Evolutionary conservation across 129 eudicot species (phyloP).

Genomic region (Tagetes erecta): DNA sequence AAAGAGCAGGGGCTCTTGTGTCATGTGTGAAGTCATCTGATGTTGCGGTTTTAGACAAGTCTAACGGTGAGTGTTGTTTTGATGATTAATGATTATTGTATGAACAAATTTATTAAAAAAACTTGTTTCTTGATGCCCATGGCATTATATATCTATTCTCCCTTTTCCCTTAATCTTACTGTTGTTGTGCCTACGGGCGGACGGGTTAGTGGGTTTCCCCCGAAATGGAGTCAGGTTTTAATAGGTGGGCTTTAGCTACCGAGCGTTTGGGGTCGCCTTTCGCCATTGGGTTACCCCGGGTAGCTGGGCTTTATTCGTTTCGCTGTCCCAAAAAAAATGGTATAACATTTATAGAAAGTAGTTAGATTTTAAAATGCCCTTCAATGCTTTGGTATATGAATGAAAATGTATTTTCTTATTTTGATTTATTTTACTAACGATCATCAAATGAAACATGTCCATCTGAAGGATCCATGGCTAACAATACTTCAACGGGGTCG

Average conservation of each 20-base stretch:
- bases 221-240: no score
- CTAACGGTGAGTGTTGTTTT: constrained; percentile 52
- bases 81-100: constrained; percentile 1
- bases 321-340: no score
- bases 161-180: neutral
- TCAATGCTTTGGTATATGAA: neutral
- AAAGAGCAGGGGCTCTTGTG: constrained; percentile 39
- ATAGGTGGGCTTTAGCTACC: no score
- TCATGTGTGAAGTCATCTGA: constrained; percentile 67
- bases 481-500: constrained; percentile 36
- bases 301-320: no score
- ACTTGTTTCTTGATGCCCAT: neutral
- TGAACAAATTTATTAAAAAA: neutral
- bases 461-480: constrained; percentile 52
- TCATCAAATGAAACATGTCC: constrained; percentile 11
- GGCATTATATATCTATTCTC: neutral
- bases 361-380: constrained; percentile 2
- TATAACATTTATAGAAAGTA: no score
- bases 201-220: no score
- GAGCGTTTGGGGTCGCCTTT: no score
- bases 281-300: no score
- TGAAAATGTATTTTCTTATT: neutral
- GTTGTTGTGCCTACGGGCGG: no score
- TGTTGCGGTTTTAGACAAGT: constrained; percentile 45
- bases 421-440: constrained; percentile 5